A percentile compares a stretch with the other conserved stretches of the same genome.
Conservation (phyloP, 192 early-diverging fungal genomes). For the Phlyctochytrium planicorne region DNA sequence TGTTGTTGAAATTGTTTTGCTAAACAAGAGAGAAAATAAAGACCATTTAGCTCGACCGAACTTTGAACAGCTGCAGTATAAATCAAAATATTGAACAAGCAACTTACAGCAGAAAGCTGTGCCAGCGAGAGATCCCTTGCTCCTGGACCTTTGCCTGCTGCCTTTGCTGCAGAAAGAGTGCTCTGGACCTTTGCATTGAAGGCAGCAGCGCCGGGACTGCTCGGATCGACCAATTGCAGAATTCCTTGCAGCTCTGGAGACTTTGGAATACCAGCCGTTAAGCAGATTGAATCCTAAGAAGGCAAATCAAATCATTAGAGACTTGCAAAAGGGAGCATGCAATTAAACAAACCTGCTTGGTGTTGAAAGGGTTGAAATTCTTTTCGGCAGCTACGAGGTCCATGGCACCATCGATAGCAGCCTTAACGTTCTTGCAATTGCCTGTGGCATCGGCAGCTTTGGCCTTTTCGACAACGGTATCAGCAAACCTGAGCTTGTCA, state of each 20-base stretch:
- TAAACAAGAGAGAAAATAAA: too few relatives aligned
- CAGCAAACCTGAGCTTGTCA: slow-evolving; percentile 2
- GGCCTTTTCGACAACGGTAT: not conserved
- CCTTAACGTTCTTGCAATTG: not conserved
- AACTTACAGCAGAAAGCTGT: slow-evolving; percentile 6
- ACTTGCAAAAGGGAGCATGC: too few relatives aligned
- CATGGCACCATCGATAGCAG: not conserved
- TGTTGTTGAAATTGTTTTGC: not conserved
- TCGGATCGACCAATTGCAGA: slow-evolving; percentile 10
- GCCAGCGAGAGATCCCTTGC: slow-evolving; percentile 16
- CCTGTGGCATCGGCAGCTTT: not conserved
- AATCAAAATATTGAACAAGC: too few relatives aligned
- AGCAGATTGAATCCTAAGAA: slow-evolving; percentile 20
- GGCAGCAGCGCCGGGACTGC: slow-evolving; percentile 10
- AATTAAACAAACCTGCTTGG: too few relatives aligned
- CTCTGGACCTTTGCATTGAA: slow-evolving; percentile 2
- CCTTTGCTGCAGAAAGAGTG: slow-evolving; percentile 20
- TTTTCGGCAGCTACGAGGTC: not conserved
- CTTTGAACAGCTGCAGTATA: too few relatives aligned
- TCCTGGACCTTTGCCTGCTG: slow-evolving; percentile 15
- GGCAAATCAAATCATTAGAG: too few relatives aligned
- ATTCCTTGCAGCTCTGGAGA: not conserved
- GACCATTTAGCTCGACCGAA: too few relatives aligned
- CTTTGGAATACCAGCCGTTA: not conserved
- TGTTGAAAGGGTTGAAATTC: not conserved